Evolutionary conservation across 2,329 filamentous ascomycete genomes (phyloP).

Genomic region (Berkeleyomyces rouxiae): DNA sequence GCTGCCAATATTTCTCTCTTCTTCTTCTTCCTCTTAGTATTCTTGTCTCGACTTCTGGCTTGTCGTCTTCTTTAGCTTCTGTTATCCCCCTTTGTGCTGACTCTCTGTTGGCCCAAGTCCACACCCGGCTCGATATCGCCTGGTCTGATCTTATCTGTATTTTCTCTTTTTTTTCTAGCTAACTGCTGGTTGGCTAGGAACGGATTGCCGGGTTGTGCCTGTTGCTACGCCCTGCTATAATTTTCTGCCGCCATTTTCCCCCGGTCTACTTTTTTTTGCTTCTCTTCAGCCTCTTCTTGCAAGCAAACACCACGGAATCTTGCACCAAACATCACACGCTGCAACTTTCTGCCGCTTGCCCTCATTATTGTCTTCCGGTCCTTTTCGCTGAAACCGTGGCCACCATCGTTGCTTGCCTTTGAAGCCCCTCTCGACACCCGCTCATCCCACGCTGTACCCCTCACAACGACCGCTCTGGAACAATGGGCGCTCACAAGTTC

Average conservation of each 20-base stretch:
- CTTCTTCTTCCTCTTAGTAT: background rate
- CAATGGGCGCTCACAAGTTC: slow-evolving; percentile 12
- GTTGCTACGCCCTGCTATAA: slow-evolving; percentile 2
- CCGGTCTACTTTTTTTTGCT: background rate
- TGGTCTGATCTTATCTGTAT: background rate
- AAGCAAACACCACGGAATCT: background rate
- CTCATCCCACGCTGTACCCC: background rate
- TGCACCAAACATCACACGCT: background rate
- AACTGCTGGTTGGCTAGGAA: slow-evolving; percentile 4
- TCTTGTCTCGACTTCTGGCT: background rate
- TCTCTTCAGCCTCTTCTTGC: background rate
- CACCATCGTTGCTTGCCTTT: background rate
- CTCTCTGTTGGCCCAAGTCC: background rate
- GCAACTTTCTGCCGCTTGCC: background rate
- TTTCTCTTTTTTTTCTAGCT: background rate
- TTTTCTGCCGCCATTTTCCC: slow-evolving; percentile 2
- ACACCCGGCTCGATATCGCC: background rate
- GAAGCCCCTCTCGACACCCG: background rate
- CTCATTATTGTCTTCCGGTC: background rate
- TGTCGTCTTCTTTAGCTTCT: background rate
- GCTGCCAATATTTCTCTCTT: background rate
- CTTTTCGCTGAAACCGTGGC: background rate
- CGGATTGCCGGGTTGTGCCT: background rate
- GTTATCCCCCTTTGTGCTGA: background rate
- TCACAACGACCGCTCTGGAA: slow-evolving; percentile 9